Base-by-base conservation (phyloP, 1,139 yeast genomes). In the Arxiozyma heterogenica region DNA sequence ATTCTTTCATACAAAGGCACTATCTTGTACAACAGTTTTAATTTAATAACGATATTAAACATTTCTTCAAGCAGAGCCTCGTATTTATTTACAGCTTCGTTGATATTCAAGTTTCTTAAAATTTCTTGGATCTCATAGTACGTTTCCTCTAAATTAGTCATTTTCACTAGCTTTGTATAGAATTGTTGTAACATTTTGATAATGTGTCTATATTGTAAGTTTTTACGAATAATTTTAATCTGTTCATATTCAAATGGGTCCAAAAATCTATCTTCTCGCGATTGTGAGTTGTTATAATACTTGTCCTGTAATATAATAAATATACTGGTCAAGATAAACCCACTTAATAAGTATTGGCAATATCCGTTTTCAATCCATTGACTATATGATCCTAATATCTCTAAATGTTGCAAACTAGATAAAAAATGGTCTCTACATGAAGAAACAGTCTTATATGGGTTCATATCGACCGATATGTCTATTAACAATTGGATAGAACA, bases 171-270 rank as follows among this genome's bases (percentile, higher is more conserved):
- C 43, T 52, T 50, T 2, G 53, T 48, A 56, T 64, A 62, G 6
- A 63, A 50, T 1, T 27, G 21, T 38, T 55, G 53, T 15, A 67
- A 54, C 22, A 48, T 45, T 11, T 46, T 51, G 7, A 65, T 57
- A 18, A 60, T 48, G 7, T 54, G 52, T n/a, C 49, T 50, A 6
- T 58, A 54, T 15, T 55, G 12, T 15, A 4, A 5, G 22, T 12
- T 38, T 17, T 46, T 34, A 46, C 41, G 53, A 20, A 59, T 46
- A 30, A 64, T 55, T 44, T 59, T 63, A 17, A 66, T 47, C 54
- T 65, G 67, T 48, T 66, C 69, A 42, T 57, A 58, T 47, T 62
- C 68, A 50, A 67, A 67, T 4, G 71, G 70, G 49, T 61, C 58
- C 27, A 67, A 46, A 20, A 46, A 4, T 11, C n/a, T 46, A 21